Base-by-base conservation (phyloP, 139 green algal genomes). In the Asterochloris sp. region DNA sequence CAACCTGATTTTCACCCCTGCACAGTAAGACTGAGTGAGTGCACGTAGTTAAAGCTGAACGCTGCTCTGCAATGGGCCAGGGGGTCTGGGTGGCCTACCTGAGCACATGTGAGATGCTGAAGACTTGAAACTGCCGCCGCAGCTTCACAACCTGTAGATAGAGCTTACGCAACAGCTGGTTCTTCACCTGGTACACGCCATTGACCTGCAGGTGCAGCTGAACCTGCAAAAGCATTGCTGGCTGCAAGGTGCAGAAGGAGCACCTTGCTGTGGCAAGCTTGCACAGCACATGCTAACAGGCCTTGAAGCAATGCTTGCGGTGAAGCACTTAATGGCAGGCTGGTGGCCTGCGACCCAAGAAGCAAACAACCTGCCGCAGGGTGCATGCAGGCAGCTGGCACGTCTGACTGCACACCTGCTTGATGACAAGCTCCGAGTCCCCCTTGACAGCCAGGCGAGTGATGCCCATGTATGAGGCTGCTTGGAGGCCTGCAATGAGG, bases 361-460 rank as follows among this genome's bases (percentile, higher is more conserved):
- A n/a, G n/a, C n/a, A n/a, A n/a, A n/a, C n/a, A n/a, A n/a, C n/a
- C n/a, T n/a, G n/a, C 38, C 38, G 38, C 38, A 6, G 6, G 38
- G 38, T 54, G 38, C 38, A 54, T 54, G 38, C 38, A 54, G 38
- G 38, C 38, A 54, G 38, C 38, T 54, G 38, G 83, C 62, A 76
- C 23, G 12, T 24, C 68, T 29, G 11, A 26, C 1, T 15, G 60
- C 13, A 16, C 78, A 91, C 81, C 88, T 91, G 88, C 6, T 81
- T 81, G 23, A 92, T 74, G 13, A 93, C 76, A n/a, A 93, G 85
- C 17, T 82, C 79, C 74, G 82, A 89, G 89, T 93, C 89, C 0
- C 89, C 89, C 29, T 60, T 38, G 21, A 89, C 75, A 28, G 61
- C 66, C 15, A 93, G 21, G 10, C 27, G 27, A 10, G 24, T 67